Evolutionary conservation across 257 asterid species (phyloP).

Genomic region (Scutellaria barbata): DNA sequence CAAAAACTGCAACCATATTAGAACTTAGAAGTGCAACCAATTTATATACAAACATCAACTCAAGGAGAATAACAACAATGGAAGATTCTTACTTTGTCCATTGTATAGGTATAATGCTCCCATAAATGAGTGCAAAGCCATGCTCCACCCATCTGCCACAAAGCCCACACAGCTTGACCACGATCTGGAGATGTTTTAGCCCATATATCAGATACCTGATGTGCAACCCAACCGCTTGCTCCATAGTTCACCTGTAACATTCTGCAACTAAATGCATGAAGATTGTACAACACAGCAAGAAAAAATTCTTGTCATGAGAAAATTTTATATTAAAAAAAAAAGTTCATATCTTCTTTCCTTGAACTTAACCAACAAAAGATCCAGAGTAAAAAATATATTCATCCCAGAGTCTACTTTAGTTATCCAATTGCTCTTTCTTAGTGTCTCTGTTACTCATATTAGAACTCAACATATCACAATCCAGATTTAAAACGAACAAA

Average conservation of each 20-base stretch:
- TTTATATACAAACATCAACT: background rate
- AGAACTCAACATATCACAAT: background rate
- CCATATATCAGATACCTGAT: slow-evolving; percentile 83
- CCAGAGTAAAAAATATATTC: background rate
- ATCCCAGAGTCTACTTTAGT: background rate
- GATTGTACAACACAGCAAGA: slow-evolving; percentile 43
- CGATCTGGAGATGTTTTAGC: slow-evolving; percentile 75
- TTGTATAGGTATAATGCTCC: slow-evolving; percentile 77
- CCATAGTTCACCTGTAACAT: slow-evolving; percentile 81
- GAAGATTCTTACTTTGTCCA: slow-evolving; percentile 62
- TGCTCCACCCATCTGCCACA: slow-evolving; percentile 92
- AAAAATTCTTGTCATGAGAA: background rate
- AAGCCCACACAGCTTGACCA: slow-evolving; percentile 69
- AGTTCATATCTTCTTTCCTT: background rate
- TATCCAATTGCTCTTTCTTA: background rate
- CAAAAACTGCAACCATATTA: background rate
- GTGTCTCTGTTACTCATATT: background rate
- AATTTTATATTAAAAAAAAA: background rate
- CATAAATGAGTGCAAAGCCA: slow-evolving; percentile 86
- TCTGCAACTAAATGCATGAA: slow-evolving; percentile 66
- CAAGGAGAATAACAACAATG: background rate
- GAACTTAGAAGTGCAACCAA: background rate
- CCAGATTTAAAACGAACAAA: slow-evolving; percentile 14
- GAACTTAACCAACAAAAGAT: background rate
- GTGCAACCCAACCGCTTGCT: slow-evolving; percentile 84